Conservation (phyloP, 2,329 filamentous ascomycete species). For the Penicillium sp. region DNA sequence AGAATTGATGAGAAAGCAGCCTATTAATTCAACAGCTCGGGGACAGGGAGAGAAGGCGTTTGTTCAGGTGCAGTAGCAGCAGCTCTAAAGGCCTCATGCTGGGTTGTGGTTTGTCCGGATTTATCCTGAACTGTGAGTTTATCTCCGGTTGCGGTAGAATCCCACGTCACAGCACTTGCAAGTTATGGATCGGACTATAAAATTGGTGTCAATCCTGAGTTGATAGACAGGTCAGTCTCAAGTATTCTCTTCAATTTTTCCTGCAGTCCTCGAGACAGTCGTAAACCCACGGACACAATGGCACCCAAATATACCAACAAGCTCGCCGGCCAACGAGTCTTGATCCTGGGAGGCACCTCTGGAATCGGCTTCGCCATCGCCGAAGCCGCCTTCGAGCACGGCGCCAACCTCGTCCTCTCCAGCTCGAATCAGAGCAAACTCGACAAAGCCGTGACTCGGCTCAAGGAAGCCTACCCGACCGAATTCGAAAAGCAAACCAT, state of each 20-base stretch:
- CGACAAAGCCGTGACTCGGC: constrained; percentile 40
- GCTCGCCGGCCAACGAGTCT: constrained; percentile 38
- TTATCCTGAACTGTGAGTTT: background rate
- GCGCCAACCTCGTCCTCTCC: constrained; percentile 52
- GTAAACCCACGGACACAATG: background rate
- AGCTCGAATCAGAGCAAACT: constrained; percentile 48
- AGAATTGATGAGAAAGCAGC: background rate
- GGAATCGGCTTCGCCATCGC: constrained; percentile 57
- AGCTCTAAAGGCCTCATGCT: background rate
- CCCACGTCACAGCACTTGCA: background rate
- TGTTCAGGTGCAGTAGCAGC: too few species aligned
- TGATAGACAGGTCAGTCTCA: background rate
- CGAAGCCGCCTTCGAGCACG: constrained; percentile 54
- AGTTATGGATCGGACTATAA: background rate
- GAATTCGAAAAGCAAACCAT: constrained; percentile 34
- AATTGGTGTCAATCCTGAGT: background rate
- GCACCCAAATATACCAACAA: constrained; percentile 18
- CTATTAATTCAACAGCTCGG: background rate
- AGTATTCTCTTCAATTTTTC: background rate
- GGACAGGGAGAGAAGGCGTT: too few species aligned
- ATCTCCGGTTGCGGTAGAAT: background rate
- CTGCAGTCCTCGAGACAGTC: background rate
- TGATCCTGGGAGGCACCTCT: constrained; percentile 56
- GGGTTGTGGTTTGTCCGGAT: background rate
- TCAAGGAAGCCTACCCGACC: constrained; percentile 48